Percentiles rank a stretch among this genome's conserved stretches.
Conservation (phyloP, 176 grass and related monocot species). For the Raddia guianensis region DNA sequence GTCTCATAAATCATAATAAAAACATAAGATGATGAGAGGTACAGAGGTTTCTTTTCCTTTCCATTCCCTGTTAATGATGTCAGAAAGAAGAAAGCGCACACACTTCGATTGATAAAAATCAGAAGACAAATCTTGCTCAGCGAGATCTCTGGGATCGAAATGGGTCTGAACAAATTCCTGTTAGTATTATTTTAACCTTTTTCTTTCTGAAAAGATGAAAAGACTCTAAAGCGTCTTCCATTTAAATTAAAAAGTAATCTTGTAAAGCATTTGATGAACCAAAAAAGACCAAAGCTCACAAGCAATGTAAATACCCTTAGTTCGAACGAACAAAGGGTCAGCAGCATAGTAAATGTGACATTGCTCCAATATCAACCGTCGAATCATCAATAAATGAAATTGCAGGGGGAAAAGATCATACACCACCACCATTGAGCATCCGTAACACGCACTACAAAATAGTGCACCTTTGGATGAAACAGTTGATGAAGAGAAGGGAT, state of each 20-base stretch:
- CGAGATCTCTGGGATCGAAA: background rate
- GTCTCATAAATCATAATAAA: background rate
- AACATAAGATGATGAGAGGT: background rate
- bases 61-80: background rate
- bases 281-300: background rate
- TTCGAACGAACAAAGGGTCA: background rate
- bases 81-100: slow-evolving; percentile 10
- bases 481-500: too few species aligned
- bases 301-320: background rate
- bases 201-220: slow-evolving; percentile 13
- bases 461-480: too few species aligned
- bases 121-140: slow-evolving; percentile 5
- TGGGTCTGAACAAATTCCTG: background rate
- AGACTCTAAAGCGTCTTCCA: background rate
- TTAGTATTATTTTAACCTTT: background rate
- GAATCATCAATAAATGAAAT: too few species aligned
- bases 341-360: too few species aligned
- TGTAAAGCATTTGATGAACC: background rate
- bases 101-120: slow-evolving; percentile 17
- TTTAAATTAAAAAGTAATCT: background rate
- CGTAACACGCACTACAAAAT: too few species aligned
- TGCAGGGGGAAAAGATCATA: too few species aligned
- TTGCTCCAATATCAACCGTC: too few species aligned
- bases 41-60: slow-evolving; percentile 14
- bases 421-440: too few species aligned